Conservation (phyloP, 768 basidiomycete genomes). For the Rickenella mellea region DNA sequence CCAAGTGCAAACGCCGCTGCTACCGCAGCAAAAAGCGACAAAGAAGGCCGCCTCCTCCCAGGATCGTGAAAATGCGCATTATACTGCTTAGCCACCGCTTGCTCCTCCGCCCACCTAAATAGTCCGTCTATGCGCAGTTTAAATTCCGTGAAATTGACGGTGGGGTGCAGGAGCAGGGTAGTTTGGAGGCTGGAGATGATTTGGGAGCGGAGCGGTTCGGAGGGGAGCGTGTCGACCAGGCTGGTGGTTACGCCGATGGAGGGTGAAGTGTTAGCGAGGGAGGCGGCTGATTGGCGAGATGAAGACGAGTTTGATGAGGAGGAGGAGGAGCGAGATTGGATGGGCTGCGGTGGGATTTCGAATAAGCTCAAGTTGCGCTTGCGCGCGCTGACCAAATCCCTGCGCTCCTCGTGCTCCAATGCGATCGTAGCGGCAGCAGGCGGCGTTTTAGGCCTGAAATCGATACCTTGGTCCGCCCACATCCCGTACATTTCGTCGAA, state of each 20-base stretch:
- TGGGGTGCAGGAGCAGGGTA: not conserved
- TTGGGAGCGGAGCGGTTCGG: not conserved
- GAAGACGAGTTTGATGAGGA: too few species aligned
- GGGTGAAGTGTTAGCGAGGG: too few species aligned
- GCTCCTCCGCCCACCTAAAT: not conserved
- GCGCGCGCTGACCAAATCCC: too few species aligned
- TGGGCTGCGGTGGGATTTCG: too few species aligned
- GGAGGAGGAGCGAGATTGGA: too few species aligned
- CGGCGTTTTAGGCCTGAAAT: too few species aligned
- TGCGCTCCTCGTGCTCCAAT: too few species aligned
- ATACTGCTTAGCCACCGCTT: constrained; percentile 13
- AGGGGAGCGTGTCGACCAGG: not conserved
- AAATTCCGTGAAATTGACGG: not conserved
- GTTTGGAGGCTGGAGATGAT: not conserved
- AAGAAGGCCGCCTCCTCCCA: constrained; percentile 4
- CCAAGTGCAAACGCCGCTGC: constrained; percentile 11
- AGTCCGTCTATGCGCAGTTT: not conserved
- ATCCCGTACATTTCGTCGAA: too few species aligned
- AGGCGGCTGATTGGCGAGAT: too few species aligned
- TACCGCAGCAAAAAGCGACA: constrained; percentile 13
- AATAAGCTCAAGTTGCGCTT: too few species aligned
- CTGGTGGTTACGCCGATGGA: not conserved
- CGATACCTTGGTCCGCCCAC: too few species aligned
- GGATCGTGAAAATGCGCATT: constrained; percentile 13
- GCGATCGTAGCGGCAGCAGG: too few species aligned